A percentile compares a stretch with the other conserved stretches of the same genome.
Conservation (phyloP, 768 basidiomycete genomes). For the Podaxis carcinomalis region DNA sequence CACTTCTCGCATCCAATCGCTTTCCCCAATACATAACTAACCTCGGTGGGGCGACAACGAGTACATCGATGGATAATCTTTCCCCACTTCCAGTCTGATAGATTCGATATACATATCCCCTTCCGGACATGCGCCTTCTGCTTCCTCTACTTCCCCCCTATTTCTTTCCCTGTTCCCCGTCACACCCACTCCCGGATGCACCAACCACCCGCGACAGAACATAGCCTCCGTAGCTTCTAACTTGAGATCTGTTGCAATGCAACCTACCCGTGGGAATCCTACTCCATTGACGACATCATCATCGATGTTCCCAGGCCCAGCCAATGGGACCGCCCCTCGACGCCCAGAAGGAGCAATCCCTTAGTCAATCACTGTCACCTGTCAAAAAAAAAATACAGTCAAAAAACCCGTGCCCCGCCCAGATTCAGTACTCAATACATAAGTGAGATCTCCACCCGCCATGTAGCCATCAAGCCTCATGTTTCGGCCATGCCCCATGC, state of each 20-base stretch:
- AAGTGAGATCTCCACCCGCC: too few species aligned
- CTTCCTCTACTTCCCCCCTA: neutral
- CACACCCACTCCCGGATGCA: neutral
- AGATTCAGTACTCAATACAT: neutral
- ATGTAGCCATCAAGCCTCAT: too few species aligned
- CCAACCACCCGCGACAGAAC: too few species aligned
- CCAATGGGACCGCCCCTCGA: neutral
- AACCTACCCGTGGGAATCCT: neutral
- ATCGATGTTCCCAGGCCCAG: neutral
- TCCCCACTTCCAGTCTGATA: neutral
- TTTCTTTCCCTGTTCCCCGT: neutral
- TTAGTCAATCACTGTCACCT: neutral
- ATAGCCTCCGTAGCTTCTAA: neutral
- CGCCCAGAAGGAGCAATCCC: neutral
- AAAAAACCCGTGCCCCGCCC: neutral
- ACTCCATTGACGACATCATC: neutral
- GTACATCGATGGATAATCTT: neutral
- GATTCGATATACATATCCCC: slow-evolving; percentile 13
- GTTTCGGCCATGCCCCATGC: too few species aligned
- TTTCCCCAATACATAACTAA: neutral
- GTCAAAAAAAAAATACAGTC: neutral
- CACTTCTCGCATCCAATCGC: neutral
- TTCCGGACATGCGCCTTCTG: neutral
- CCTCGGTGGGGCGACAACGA: neutral
- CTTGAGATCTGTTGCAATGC: neutral